Base-by-base conservation (phyloP, 805 yeast genomes). In the Nakazawaea anatomiae region DNA sequence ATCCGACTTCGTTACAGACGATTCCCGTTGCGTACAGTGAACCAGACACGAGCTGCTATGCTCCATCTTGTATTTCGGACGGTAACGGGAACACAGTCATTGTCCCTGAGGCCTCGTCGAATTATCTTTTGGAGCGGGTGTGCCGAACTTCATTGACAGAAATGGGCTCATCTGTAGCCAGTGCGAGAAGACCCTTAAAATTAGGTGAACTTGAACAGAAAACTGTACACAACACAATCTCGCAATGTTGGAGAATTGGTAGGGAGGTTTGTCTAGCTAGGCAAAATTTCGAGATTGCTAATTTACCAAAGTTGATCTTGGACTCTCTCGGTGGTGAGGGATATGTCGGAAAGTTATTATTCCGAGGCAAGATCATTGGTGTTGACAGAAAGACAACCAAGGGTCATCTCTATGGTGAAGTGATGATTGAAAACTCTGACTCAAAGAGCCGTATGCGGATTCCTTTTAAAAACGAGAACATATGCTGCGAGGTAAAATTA, bases 401-500 rank as follows among this genome's bases (percentile, higher is more conserved):
- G 48, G 78, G 78, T 8, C 75, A 74, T 56, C 65, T 65, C 6
- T 74, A 69, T 60, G 79, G 80, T 36, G 72, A 70, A 49, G 76
- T 74, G 11, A 52, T 60, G 8, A 60, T 61, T 36, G 59, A 62
- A 46, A 56, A 56, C 25, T 43, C 35, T 10, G 48, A 54, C 25
- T 56, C 56, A 7, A 48, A 42, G 5, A 55, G 54, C 25, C 54
- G 51, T 27, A 41, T 45, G 46, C 53, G 56, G 9, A 74, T 75
- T 47, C 78, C 79, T 34, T 75, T 75, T 68, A 72, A 75, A 58
- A 75, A 75, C 54, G 79, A 75, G 54, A 75, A 75, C 58, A 69
- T 75, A 27, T 59, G 60, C 32, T 71, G 72, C 28, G 62, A 60
- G 46, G 35, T 65, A n/a, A 51, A 60, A 39, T 54, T 51, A 18